Conservation (phyloP, 495 filamentous ascomycete genomes). For the Podospora bellae-mahoneyi region DNA sequence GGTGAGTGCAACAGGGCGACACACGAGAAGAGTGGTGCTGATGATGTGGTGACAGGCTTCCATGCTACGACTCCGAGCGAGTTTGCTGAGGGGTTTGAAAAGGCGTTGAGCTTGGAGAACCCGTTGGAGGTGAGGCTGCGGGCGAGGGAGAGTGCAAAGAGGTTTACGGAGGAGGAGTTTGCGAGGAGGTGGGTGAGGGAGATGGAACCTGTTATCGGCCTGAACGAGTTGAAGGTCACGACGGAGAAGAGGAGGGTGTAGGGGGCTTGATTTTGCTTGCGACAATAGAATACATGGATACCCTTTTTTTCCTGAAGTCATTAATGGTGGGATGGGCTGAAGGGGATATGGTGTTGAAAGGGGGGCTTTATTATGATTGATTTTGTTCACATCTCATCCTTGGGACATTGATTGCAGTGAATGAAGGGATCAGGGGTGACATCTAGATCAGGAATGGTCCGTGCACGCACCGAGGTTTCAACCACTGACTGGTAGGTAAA, state of each 20-base stretch:
- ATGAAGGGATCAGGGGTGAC: neutral
- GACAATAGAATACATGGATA: constrained; percentile 25
- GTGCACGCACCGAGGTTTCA: constrained; percentile 3
- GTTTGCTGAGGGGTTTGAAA: constrained; percentile 74
- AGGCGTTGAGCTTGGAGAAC: constrained; percentile 63
- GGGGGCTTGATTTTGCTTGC: constrained; percentile 3
- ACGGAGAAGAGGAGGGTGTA: constrained; percentile 13
- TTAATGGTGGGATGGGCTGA: no score
- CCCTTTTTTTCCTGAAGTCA: constrained; percentile 18
- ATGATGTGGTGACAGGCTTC: constrained; percentile 56
- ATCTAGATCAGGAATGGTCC: constrained; percentile 4
- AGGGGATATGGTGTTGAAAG: neutral
- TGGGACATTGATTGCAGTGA: no score
- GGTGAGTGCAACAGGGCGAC: constrained; percentile 43
- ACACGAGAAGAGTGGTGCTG: neutral
- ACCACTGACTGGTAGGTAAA: neutral
- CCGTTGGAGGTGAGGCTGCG: constrained; percentile 67
- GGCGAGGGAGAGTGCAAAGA: constrained; percentile 68
- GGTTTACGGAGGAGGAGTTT: constrained; percentile 89
- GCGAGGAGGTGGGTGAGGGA: constrained; percentile 66
- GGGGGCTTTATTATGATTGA: constrained; percentile 2
- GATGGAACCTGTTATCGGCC: constrained; percentile 63
- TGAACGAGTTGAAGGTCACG: constrained; percentile 14
- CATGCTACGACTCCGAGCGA: constrained; percentile 71
- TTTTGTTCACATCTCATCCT: no score